Conservation (phyloP, 1,284 basidiomycete genomes). For the Sporisorium reilianum region DNA sequence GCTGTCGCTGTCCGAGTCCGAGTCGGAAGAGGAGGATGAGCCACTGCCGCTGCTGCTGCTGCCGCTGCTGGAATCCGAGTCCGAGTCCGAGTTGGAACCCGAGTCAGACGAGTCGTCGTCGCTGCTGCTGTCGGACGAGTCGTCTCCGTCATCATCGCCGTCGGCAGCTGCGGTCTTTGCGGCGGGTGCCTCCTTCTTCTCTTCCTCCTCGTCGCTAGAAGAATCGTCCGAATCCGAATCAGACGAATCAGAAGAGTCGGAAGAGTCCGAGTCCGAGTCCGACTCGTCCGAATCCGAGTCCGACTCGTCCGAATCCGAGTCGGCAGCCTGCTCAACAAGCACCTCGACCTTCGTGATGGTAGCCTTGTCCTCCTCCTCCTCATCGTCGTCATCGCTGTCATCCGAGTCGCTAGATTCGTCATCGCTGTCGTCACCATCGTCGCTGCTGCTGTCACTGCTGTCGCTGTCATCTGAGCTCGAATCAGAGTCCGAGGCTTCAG, state of each 20-base stretch:
- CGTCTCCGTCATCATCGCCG: constrained; percentile 16
- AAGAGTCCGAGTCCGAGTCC: constrained; percentile 13
- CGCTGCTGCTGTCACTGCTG: constrained; percentile 23
- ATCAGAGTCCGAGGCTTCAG: constrained; percentile 14
- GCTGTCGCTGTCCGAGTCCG: constrained; percentile 12
- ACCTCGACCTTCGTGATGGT: constrained; percentile 22
- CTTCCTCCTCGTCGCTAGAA: constrained; percentile 21
- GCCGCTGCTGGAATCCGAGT: constrained; percentile 15
- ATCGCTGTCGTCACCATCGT: constrained; percentile 30
- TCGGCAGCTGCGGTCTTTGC: neutral
- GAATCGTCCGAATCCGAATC: constrained; percentile 23
- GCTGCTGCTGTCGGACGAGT: constrained; percentile 18
- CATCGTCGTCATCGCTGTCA: constrained; percentile 18
- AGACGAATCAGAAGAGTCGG: constrained; percentile 18
- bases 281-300: constrained; percentile 25
- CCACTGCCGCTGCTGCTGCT: constrained; percentile 8
- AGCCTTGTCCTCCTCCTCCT: constrained; percentile 21
- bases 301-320: constrained; percentile 25
- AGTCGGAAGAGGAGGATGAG: constrained; percentile 27
- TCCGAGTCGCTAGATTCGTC: constrained; percentile 18
- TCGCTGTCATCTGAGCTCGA: constrained; percentile 22
- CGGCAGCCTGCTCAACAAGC: constrained; percentile 12
- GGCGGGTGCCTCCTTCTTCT: constrained; percentile 4
- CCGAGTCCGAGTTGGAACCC: constrained; percentile 17
- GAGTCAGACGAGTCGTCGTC: constrained; percentile 8